Evolutionary conservation across 176 grass and related monocot genomes (phyloP).

Genomic region (Zizania latifolia): DNA sequence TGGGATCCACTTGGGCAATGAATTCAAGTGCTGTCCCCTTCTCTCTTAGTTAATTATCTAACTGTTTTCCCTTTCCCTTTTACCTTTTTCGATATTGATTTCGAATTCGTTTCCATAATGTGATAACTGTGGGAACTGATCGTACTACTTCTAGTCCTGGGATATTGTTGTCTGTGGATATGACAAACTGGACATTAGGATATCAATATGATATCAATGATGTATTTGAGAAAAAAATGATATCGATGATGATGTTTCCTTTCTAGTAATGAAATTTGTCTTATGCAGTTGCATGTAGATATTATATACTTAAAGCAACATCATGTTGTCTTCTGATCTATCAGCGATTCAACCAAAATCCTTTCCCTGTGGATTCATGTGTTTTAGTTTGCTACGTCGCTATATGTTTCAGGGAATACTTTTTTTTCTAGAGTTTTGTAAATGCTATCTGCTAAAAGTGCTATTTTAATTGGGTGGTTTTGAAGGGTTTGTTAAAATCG

Average conservation of each 20-base stretch:
- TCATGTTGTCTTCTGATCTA: not conserved
- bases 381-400: not conserved
- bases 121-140: not conserved
- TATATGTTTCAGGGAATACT: not conserved
- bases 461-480: not conserved
- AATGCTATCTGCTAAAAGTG: not conserved
- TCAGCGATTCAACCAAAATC: not conserved
- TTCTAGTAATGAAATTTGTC: not conserved
- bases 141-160: not conserved
- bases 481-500: not conserved
- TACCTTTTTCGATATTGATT: not conserved
- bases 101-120: not conserved
- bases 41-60: not conserved
- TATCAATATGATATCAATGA: not conserved
- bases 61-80: not conserved
- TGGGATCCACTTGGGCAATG: not conserved
- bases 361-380: not conserved
- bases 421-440: not conserved
- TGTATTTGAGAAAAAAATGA: too few relatives aligned
- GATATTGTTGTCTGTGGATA: not conserved
- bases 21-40: not conserved
- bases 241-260: not conserved
- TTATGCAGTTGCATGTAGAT: not conserved
- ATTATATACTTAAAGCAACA: not conserved
- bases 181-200: not conserved